Base-by-base conservation (phyloP, 2,329 filamentous ascomycete genomes). In the Annulohypoxylon truncatum region DNA sequence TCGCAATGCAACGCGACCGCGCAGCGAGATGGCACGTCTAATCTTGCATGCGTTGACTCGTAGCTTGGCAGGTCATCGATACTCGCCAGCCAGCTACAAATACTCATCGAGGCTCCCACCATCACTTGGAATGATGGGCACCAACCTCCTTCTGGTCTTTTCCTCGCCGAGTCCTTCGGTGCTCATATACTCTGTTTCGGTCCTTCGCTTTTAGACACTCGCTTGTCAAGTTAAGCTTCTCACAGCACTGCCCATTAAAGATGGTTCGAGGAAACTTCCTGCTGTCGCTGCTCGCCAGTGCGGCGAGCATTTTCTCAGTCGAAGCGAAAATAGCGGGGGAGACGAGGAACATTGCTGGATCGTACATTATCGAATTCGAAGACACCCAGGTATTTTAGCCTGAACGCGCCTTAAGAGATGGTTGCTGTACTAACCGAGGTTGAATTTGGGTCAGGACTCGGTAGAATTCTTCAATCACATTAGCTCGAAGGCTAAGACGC, bases 331-430 rank as follows among this genome's bases (percentile, higher is more conserved):
- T 67, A 54, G 33, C 47, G 18, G 50, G 61, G 24, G 29, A 67
- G 59, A 64, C 70, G 38, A 74, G 59, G 28, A 70, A 79, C 40
- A 71, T 87, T 10, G 77, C 81, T 0, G 83, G 84, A 18, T 82
- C 81, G 22, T 87, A 82, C 75, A 83, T 87, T 67, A 79, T 87
- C 62, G 84, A 87, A 68, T 83, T 86, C 54, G 81, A 85, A 47
- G 81, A 84, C 18, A 78, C 79, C 6, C 76, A 83, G 71, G 84
- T 86, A 75, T 71, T 79, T 73, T 38, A 60, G 26, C 63, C 28
- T 58, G 51, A 67, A 69, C 61, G 13, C 50, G 46, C 6, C 8
- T 22, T 46, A 4, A 38, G 28, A 20, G 10, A n/a, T 12, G 9
- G 35, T 20, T 26, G 18, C 46, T 18, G 15, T 46, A 47, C 47